Evolutionary conservation across 179 eudicot genomes (phyloP).

Genomic region (Patellifolia procumbens): DNA sequence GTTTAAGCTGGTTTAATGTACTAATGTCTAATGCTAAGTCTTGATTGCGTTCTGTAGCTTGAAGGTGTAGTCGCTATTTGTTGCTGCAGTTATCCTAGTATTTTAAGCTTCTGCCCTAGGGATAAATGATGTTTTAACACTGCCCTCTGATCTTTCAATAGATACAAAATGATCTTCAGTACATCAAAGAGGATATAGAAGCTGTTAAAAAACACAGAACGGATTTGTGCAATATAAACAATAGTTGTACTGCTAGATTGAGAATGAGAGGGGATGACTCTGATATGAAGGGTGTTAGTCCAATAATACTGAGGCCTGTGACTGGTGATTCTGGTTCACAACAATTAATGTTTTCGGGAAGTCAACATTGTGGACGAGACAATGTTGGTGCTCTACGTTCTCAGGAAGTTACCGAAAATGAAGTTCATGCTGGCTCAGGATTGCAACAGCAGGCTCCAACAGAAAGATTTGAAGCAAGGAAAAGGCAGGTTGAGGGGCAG

Average conservation of each 20-base stretch:
- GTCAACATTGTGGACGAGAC: conserved; percentile 34
- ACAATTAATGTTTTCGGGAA: conserved; percentile 35
- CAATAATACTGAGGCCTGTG: conserved; percentile 39
- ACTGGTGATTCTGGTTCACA: conserved; percentile 37
- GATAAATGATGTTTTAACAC: background rate
- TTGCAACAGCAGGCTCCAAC: conserved; percentile 49
- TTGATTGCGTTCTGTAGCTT: conserved; percentile 5
- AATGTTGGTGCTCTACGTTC: conserved; percentile 38
- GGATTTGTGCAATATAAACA: conserved; percentile 43
- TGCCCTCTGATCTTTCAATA: conserved; percentile 27
- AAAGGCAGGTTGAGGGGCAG: conserved; percentile 74
- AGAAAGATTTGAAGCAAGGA: conserved; percentile 55
- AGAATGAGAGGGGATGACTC: conserved; percentile 48
- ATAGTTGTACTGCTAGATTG: conserved; percentile 47
- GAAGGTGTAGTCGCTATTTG: background rate
- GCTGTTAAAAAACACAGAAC: conserved; percentile 58
- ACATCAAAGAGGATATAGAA: conserved; percentile 71
- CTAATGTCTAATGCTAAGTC: background rate
- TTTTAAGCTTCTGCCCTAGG: background rate
- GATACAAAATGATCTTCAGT: conserved; percentile 75
- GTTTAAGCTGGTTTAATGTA: conserved; percentile 15
- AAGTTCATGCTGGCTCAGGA: conserved; percentile 43
- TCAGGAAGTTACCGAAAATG: conserved; percentile 38
- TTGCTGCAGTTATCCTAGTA: background rate
- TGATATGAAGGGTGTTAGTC: conserved; percentile 36